Percentiles rank a stretch among this genome's conserved stretches.
phyloP scores from a whole-genome alignment of 257 asterid genomes.

The Echium plantagineum region DNA sequence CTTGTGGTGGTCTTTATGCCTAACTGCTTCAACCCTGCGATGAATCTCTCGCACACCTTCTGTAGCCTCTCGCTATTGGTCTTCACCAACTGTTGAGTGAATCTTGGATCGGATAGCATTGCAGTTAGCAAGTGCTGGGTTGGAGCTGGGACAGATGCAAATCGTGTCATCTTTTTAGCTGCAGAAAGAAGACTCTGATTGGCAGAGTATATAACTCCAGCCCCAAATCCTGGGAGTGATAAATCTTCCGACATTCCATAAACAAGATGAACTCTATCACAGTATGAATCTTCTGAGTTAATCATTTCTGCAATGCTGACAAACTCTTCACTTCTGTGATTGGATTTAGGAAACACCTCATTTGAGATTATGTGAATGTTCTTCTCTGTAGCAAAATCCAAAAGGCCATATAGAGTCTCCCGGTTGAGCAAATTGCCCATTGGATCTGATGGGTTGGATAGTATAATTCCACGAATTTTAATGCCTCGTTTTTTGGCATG shows the following conservation, averaged over 20 bases:
- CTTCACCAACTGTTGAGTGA: constrained; percentile 21
- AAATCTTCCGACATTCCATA: constrained; percentile 44
- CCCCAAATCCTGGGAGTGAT: constrained; percentile 36
- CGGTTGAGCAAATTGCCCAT: constrained; percentile 39
- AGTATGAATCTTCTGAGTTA: constrained; percentile 30
- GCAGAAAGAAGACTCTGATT: constrained; percentile 36
- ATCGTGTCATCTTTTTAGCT: constrained; percentile 39
- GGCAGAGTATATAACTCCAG: constrained; percentile 30
- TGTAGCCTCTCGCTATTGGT: constrained; percentile 32
- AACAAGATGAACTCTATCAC: constrained; percentile 40
- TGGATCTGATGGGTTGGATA: constrained; percentile 57
- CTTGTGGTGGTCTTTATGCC: constrained; percentile 37
- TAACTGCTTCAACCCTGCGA: constrained; percentile 29
- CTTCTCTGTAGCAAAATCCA: constrained; percentile 53
- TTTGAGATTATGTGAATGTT: constrained; percentile 50
- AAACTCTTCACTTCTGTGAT: constrained; percentile 35
- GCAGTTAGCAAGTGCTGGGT: constrained; percentile 33
- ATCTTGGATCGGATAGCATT: constrained; percentile 38
- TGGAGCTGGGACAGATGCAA: constrained; percentile 44
- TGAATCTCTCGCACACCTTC: constrained; percentile 29
- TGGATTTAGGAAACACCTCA: constrained; percentile 32
- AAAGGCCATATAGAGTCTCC: constrained; percentile 33
- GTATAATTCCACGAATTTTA: constrained; percentile 46
- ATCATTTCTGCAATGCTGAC: constrained; percentile 45
- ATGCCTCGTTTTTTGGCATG: constrained; percentile 62